Base-by-base conservation (phyloP, 768 basidiomycete genomes). In the Chlorophyllum brunneum region DNA sequence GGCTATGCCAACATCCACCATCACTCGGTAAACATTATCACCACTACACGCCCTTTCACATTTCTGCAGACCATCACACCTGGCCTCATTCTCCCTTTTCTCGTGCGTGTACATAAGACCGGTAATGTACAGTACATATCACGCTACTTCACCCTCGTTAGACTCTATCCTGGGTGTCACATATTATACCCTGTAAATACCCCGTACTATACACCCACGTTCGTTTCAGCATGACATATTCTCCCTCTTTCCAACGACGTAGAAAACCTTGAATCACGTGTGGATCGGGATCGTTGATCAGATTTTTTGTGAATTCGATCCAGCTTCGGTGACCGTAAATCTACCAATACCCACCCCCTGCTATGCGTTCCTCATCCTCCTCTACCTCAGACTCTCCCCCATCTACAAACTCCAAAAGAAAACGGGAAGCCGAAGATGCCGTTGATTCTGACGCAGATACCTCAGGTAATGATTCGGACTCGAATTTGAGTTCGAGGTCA, bases 361-460 rank as follows among this genome's bases (percentile, higher is more conserved):
- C 36, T 23, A 53, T 53, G 51, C 38, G 51, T 23, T 56, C 58
- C 27, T 56, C 55, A 23, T 56, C 54, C 4, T 40, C 50, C 9
- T 67, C 71, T 5, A 69, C 72, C 3, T 69, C 72, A 36, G 65
- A 62, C 15, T 70, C 65, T 45, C 64, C 68, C 18, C 65, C 62
- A 27, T 56, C 63, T n/a, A 26, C 57, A 38, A 58, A 61, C 30
- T 51, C 55, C 24, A 70, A 70, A 51, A 60, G 69, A 29, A 72
- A 73, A 58, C 65, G 67, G 36, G 48, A 56, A 24, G 30, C 52
- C 22, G 41, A 40, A 4, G 26, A 40, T 9, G 34, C 44, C 8
- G 57, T 58, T 24, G 56, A 55, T 10, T 56, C 55, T 20, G 58
- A 59, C 30, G 36, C 57, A n/a, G 59, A 61, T 8, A 49, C 53